Conservation (phyloP, 441 rosid species). For the Hura crepitans region DNA sequence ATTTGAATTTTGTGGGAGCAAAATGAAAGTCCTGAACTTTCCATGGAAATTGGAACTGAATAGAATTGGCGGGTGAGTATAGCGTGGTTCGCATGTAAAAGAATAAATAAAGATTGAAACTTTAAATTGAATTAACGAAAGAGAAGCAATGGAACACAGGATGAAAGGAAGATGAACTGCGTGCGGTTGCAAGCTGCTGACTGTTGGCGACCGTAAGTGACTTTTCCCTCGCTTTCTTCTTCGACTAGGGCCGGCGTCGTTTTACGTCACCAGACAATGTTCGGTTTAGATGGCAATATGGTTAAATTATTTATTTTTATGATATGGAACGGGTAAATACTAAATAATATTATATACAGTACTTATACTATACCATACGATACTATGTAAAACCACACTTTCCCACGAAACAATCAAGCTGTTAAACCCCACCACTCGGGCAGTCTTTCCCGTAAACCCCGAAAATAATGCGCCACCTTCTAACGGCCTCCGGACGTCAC, state of each 20-base stretch:
- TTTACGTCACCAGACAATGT: too few relatives aligned
- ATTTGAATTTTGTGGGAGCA: conserved; percentile 13
- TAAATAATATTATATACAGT: too few relatives aligned
- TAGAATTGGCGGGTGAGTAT: conserved; percentile 19
- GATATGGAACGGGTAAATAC: too few relatives aligned
- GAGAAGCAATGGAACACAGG: background rate
- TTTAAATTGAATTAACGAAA: background rate
- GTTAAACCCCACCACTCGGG: background rate
- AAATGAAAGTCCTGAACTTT: conserved; percentile 17
- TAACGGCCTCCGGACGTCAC: conserved; percentile 24
- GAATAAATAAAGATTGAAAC: background rate
- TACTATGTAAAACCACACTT: too few relatives aligned
- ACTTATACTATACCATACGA: too few relatives aligned
- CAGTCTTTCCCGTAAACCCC: background rate
- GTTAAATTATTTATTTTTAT: too few relatives aligned
- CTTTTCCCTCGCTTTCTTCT: background rate
- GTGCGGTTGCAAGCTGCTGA: background rate
- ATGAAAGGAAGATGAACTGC: background rate
- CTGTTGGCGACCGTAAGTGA: background rate
- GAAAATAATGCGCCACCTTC: conserved; percentile 35
- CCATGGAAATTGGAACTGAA: conserved; percentile 33
- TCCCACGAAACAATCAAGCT: too few relatives aligned
- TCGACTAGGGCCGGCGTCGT: background rate
- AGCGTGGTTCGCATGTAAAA: conserved; percentile 47
- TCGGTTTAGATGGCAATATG: too few relatives aligned